Evolutionary conservation across 2,329 filamentous ascomycete species (phyloP).

Genomic region (Claviceps humidiphila): DNA sequence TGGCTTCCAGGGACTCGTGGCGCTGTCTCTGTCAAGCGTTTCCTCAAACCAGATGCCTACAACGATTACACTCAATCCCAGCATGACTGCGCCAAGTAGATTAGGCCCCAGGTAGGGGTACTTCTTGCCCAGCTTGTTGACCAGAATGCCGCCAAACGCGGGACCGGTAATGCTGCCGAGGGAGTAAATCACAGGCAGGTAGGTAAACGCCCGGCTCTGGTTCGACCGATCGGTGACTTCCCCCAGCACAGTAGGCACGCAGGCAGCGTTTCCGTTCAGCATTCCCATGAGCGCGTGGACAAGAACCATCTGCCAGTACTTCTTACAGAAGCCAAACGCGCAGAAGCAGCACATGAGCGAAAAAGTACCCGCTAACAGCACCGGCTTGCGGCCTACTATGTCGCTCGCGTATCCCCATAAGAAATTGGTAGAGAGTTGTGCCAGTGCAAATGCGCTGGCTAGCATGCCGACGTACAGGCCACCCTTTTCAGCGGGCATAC

Average conservation of each 20-base stretch:
- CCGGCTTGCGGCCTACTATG: slow-evolving; percentile 58
- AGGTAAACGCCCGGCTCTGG: slow-evolving; percentile 86
- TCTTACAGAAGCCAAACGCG: slow-evolving; percentile 74
- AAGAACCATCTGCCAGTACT: slow-evolving; percentile 69
- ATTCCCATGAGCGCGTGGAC: slow-evolving; percentile 86
- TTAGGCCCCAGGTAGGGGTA: slow-evolving; percentile 85
- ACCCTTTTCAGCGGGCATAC: slow-evolving; percentile 55
- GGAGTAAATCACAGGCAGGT: slow-evolving; percentile 91
- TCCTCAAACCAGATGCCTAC: slow-evolving; percentile 77
- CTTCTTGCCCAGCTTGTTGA: slow-evolving; percentile 44
- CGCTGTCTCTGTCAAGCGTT: slow-evolving; percentile 36
- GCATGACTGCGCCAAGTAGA: slow-evolving; percentile 57
- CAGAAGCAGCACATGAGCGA: slow-evolving; percentile 70
- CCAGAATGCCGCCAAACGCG: slow-evolving; percentile 74
- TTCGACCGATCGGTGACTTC: slow-evolving; percentile 94
- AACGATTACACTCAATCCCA: slow-evolving; percentile 59
- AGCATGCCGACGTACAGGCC: slow-evolving; percentile 85
- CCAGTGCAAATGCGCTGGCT: slow-evolving; percentile 81
- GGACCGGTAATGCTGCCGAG: slow-evolving; percentile 88
- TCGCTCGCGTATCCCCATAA: slow-evolving; percentile 44
- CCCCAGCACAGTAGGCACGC: slow-evolving; percentile 85
- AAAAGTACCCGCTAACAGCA: slow-evolving; percentile 67
- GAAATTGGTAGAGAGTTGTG: slow-evolving; percentile 86
- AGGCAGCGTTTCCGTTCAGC: slow-evolving; percentile 87
- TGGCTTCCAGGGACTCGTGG: slow-evolving; percentile 18